A percentile compares a stretch with the other conserved stretches of the same genome.
Conservation (phyloP, 2,329 filamentous ascomycete genomes). For the Paecilomyces fulvus region DNA sequence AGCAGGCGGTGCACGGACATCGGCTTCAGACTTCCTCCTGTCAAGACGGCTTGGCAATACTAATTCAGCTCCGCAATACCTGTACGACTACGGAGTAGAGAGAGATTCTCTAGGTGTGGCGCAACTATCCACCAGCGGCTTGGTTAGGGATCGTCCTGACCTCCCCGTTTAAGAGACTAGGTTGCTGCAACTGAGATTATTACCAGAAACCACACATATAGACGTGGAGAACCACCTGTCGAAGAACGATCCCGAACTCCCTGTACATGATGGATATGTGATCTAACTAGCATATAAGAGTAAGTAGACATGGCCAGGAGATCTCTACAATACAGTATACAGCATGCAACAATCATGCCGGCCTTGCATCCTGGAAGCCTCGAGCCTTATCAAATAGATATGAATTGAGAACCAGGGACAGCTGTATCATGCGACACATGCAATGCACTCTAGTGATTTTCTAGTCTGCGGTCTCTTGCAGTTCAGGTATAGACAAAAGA, state of each 20-base stretch:
- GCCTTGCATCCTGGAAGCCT: neutral
- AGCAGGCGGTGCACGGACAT: neutral
- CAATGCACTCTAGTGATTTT: neutral
- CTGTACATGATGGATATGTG: neutral
- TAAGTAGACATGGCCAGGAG: neutral
- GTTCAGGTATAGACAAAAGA: neutral
- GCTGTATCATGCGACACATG: neutral
- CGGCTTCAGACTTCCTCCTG: neutral
- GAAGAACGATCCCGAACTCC: neutral
- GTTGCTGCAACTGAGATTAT: neutral
- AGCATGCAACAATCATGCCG: neutral
- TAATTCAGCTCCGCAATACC: neutral
- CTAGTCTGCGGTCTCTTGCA: neutral
- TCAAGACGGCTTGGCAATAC: neutral
- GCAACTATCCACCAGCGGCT: neutral
- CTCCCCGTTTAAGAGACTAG: neutral
- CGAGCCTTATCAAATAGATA: too few species aligned
- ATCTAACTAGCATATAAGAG: neutral
- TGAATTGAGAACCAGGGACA: neutral
- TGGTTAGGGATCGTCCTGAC: neutral
- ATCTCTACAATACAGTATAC: neutral
- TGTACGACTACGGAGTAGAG: neutral
- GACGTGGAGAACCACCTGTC: neutral
- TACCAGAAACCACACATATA: neutral
- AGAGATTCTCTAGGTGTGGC: neutral